These are phyloP conservation scores for Caryopteris hybrid DNA, from an alignment of 305 asterid genomes.

Conservation along the genomic window DNA sequence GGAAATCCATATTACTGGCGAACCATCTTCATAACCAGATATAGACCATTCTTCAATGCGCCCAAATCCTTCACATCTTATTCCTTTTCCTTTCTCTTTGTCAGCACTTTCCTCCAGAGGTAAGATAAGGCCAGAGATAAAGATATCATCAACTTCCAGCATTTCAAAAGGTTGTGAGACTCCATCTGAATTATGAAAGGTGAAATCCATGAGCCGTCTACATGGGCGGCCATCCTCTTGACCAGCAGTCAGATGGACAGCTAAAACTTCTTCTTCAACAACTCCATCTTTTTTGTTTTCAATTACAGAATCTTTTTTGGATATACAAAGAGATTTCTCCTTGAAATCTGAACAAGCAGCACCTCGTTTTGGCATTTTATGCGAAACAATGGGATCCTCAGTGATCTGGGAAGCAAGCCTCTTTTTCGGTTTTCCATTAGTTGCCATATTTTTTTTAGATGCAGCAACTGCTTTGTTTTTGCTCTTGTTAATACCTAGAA, in stretches of 20 bases:
- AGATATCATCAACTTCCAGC: constrained; percentile 80
- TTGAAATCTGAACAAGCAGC: constrained; percentile 81
- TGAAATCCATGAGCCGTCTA: constrained; percentile 70
- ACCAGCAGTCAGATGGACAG: constrained; percentile 70
- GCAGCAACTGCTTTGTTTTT: constrained; percentile 26
- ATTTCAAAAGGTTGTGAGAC: constrained; percentile 75
- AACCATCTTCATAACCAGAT: constrained; percentile 95
- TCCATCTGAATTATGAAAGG: constrained; percentile 68
- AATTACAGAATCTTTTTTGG: constrained; percentile 47
- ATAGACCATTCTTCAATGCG: constrained; percentile 95
- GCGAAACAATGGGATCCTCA: constrained; percentile 37
- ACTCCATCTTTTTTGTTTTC: constrained; percentile 52
- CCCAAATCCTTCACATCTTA: constrained; percentile 86
- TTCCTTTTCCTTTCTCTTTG: constrained; percentile 56
- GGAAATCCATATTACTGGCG: constrained; percentile 79
- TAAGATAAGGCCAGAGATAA: constrained; percentile 62
- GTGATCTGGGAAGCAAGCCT: constrained; percentile 34
- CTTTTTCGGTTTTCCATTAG: constrained; percentile 45
- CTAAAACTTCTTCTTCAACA: constrained; percentile 73
- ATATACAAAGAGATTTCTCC: constrained; percentile 51
- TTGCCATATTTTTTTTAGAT: constrained; percentile 33
- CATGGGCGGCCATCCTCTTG: constrained; percentile 66
- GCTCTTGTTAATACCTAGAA: constrained; percentile 34
- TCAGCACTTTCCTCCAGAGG: constrained; percentile 65
- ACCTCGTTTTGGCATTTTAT: constrained; percentile 83